Evolutionary conservation across 495 filamentous ascomycete species (phyloP).

Genomic region (Hypoxylon fragiforme): DNA sequence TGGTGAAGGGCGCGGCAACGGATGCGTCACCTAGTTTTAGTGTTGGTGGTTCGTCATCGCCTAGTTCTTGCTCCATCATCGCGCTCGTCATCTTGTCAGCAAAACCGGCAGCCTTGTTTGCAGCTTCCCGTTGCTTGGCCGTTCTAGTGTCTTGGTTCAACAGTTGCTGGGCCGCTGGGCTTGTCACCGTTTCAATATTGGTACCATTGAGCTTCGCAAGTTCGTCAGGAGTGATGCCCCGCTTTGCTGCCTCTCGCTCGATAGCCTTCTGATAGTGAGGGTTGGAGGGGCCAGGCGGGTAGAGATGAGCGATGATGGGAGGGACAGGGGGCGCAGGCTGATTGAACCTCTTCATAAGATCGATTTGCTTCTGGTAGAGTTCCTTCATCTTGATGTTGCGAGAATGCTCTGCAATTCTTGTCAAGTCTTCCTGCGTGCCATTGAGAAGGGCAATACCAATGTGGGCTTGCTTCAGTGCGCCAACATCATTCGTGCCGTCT

Average conservation of each 20-base stretch:
- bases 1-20: slow-evolving; percentile 95
- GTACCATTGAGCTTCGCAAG: slow-evolving; percentile 47
- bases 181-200: slow-evolving; percentile 63
- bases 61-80: slow-evolving; percentile 89
- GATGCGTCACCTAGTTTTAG: slow-evolving; percentile 98
- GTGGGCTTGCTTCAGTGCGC: slow-evolving; percentile 96
- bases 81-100: slow-evolving; percentile 84
- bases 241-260: slow-evolving; percentile 75
- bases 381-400: slow-evolving; percentile 97
- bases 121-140: slow-evolving; percentile 64
- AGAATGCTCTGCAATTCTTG: slow-evolving; percentile 88
- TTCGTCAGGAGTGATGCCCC: slow-evolving; percentile 57
- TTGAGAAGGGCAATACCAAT: slow-evolving; percentile 96
- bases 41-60: slow-evolving; percentile 87
- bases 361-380: slow-evolving; percentile 92
- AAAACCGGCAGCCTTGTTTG: slow-evolving; percentile 71
- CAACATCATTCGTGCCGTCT: slow-evolving; percentile 98
- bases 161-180: slow-evolving; percentile 70
- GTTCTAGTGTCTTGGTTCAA: slow-evolving; percentile 59
- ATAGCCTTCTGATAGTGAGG: slow-evolving; percentile 96
- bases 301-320: slow-evolving; percentile 86
- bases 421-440: slow-evolving; percentile 86
- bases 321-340: slow-evolving; percentile 90
- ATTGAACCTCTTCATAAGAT: slow-evolving; percentile 90
- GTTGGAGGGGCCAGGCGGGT: slow-evolving; percentile 87